Conservation (phyloP, 805 yeast species). For the Kodamaea lidongshanica region DNA sequence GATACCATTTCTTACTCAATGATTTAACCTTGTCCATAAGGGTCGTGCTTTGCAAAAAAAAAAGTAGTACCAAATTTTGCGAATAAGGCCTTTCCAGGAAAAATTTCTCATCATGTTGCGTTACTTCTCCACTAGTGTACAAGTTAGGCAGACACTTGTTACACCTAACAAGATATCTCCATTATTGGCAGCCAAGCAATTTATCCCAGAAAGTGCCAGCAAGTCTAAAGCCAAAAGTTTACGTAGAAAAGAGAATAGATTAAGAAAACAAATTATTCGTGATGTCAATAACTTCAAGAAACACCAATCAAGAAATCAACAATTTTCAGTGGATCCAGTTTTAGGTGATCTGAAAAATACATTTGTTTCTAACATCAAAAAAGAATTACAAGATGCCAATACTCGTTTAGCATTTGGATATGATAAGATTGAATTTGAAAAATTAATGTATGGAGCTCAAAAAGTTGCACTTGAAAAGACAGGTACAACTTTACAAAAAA, state of each 20-base stretch:
- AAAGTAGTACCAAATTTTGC: too few species aligned
- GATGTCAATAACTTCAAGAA: slow-evolving; percentile 39
- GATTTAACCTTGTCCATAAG: slow-evolving; percentile 1
- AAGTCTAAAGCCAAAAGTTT: slow-evolving; percentile 28
- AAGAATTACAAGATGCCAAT: slow-evolving; percentile 60
- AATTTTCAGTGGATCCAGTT: slow-evolving; percentile 67
- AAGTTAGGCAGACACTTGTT: slow-evolving; percentile 8
- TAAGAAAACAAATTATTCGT: slow-evolving; percentile 36
- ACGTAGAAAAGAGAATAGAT: slow-evolving; percentile 33
- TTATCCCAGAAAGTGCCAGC: slow-evolving; percentile 26
- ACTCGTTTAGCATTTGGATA: slow-evolving; percentile 54
- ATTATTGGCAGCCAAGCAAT: slow-evolving; percentile 32
- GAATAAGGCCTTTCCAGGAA: slow-evolving; percentile 6
- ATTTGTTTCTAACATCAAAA: slow-evolving; percentile 60
- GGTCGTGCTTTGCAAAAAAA: not conserved
- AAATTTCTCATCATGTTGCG: slow-evolving; percentile 8
- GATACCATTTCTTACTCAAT: slow-evolving; percentile 16
- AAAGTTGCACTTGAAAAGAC: slow-evolving; percentile 44
- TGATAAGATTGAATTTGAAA: slow-evolving; percentile 61
- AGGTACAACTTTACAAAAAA: slow-evolving; percentile 17
- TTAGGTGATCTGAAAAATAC: slow-evolving; percentile 64
- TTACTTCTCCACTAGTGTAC: slow-evolving; percentile 15
- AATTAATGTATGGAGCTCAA: slow-evolving; percentile 71
- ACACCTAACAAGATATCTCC: slow-evolving; percentile 15
- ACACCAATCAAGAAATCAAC: slow-evolving; percentile 25